These are phyloP conservation scores for Sclerotinia nivalis DNA, from an alignment of 2,329 filamentous ascomycete species.

Conservation along the genomic window DNA sequence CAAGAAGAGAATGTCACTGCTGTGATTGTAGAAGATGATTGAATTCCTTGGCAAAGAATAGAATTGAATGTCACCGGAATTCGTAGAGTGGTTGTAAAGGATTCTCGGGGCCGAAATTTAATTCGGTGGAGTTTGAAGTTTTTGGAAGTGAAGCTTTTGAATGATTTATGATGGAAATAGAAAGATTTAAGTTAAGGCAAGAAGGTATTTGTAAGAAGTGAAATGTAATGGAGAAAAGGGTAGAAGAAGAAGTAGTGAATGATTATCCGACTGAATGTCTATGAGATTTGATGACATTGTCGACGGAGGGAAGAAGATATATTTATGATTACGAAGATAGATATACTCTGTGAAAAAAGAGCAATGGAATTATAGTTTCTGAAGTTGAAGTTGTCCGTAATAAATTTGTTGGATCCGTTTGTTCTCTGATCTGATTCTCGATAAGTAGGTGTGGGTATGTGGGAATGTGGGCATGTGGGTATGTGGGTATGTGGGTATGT, in stretches of 20 bases:
- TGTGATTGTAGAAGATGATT: not conserved
- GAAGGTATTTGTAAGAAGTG: not conserved
- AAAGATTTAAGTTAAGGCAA: not conserved
- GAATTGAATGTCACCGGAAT: slow-evolving; percentile 6
- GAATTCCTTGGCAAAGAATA: slow-evolving; percentile 1
- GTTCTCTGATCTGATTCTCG: too few species aligned
- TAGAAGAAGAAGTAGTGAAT: not conserved
- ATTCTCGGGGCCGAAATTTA: not conserved
- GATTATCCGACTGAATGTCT: not conserved
- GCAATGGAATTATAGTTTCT: too few species aligned
- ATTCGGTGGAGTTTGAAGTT: not conserved
- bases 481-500: not conserved
- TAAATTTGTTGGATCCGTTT: too few species aligned
- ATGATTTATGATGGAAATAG: not conserved
- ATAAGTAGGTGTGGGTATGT: too few species aligned
- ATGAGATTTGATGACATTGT: not conserved
- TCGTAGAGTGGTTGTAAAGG: not conserved
- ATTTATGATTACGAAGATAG: not conserved
- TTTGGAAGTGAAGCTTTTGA: not conserved
- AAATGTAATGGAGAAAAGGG: not conserved
- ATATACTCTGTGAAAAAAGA: not conserved
- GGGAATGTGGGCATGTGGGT: not conserved
- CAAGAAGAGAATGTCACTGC: not conserved
- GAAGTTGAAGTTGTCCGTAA: too few species aligned
- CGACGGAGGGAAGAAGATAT: not conserved